Percentiles rank a stretch among this genome's conserved stretches.
Evolutionary conservation across 495 filamentous ascomycete genomes (phyloP).

Genomic region (Cercophora samala): DNA sequence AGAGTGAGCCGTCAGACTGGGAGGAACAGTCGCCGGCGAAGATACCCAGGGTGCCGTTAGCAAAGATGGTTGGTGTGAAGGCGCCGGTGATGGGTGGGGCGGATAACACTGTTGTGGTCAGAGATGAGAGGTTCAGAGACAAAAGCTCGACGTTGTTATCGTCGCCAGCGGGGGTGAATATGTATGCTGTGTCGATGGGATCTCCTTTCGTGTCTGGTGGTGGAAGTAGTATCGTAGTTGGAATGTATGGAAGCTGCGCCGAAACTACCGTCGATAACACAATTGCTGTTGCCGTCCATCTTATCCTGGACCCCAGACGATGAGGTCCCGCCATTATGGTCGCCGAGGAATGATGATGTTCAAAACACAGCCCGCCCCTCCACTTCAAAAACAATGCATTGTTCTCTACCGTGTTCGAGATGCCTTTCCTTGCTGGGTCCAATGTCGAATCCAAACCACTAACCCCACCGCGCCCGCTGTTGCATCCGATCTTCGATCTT

Average conservation of each 20-base stretch:
- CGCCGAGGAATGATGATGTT: not conserved
- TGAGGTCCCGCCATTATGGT: not conserved
- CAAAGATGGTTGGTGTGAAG: conserved; percentile 62
- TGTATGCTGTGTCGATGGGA: conserved; percentile 45
- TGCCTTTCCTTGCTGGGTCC: not conserved
- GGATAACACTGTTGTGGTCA: not conserved
- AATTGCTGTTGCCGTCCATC: not conserved
- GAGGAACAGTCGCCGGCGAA: conserved; percentile 65
- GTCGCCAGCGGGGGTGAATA: conserved; percentile 45
- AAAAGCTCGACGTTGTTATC: conserved; percentile 44
- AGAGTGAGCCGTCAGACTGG: conserved; percentile 33
- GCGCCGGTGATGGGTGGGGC: conserved; percentile 37
- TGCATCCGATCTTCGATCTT: not conserved
- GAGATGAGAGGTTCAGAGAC: conserved; percentile 55
- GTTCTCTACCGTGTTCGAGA: not conserved
- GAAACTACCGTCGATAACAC: not conserved
- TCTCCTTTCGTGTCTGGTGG: conserved; percentile 23
- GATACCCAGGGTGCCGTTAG: conserved; percentile 63
- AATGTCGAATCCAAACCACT: not conserved
- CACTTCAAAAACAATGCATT: not conserved
- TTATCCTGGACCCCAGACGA: not conserved
- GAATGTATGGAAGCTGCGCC: conserved; percentile 66
- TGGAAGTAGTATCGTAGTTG: conserved; percentile 60
- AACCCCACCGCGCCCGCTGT: not conserved
- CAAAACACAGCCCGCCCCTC: not conserved